Evolutionary conservation across 345 rosid genomes (phyloP).

Genomic region (Limnanthes douglasii): DNA sequence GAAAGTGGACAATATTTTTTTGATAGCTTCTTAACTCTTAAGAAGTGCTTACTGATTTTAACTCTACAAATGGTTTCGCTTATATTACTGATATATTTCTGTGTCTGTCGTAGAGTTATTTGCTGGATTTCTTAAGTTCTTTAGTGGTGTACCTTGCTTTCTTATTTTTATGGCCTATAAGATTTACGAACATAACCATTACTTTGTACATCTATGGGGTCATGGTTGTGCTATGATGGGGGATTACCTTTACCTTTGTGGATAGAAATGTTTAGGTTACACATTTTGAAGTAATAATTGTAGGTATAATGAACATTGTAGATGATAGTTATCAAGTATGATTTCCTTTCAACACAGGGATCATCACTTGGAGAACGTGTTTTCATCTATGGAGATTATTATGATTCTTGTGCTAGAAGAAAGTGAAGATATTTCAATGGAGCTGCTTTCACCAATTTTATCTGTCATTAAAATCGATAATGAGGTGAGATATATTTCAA

Average conservation of each 20-base stretch:
- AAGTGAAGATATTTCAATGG: slow-evolving; percentile 54
- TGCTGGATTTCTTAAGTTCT: too few species aligned
- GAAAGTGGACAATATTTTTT: background rate
- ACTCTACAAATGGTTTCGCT: background rate
- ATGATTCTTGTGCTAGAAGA: slow-evolving; percentile 75
- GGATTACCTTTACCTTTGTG: background rate
- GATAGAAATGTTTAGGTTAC: background rate
- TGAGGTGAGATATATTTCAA: slow-evolving; percentile 20
- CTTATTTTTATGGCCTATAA: too few species aligned
- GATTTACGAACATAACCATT: too few species aligned
- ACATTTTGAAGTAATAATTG: background rate
- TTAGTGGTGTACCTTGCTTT: too few species aligned
- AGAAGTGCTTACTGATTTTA: too few species aligned
- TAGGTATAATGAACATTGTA: too few species aligned
- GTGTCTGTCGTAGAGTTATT: background rate
- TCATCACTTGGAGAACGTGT: slow-evolving; percentile 41
- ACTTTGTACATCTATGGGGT: too few species aligned
- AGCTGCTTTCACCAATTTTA: slow-evolving; percentile 46
- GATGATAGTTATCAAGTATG: background rate
- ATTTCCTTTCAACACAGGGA: slow-evolving; percentile 39
- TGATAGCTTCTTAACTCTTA: too few species aligned
- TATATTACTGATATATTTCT: background rate
- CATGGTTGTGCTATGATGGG: background rate
- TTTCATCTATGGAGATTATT: slow-evolving; percentile 52
- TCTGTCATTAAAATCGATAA: slow-evolving; percentile 29